Conservation (phyloP, 2,329 filamentous ascomycete species). For the Clathrospora elynae region DNA sequence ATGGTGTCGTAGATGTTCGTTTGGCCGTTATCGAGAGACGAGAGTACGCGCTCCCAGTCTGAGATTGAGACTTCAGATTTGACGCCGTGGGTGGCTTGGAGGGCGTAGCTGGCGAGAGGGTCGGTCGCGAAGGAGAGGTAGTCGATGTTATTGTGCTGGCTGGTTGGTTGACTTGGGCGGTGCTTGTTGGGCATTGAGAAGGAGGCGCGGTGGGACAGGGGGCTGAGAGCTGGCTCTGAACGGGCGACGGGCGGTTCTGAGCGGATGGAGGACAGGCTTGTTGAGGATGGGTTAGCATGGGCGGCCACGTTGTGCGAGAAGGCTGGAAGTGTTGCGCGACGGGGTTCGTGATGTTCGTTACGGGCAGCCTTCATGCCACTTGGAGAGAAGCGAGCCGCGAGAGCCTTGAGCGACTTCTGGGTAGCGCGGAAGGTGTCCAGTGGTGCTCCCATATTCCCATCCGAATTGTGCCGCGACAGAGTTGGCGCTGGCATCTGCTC, state of each 20-base stretch:
- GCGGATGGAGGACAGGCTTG: slow-evolving; percentile 57
- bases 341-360: slow-evolving; percentile 40
- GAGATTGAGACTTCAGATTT: slow-evolving; percentile 61
- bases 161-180: slow-evolving; percentile 38
- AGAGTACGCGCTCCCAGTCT: slow-evolving; percentile 83
- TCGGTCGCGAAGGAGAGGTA: slow-evolving; percentile 55
- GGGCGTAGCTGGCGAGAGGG: slow-evolving; percentile 36
- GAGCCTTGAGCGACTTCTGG: slow-evolving; percentile 56
- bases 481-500: slow-evolving; percentile 44
- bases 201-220: slow-evolving; percentile 44
- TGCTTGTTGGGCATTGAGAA: slow-evolving; percentile 42
- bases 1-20: slow-evolving; percentile 85
- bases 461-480: slow-evolving; percentile 54
- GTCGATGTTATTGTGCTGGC: slow-evolving; percentile 52
- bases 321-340: slow-evolving; percentile 51
- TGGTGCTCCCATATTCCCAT: slow-evolving; percentile 45
- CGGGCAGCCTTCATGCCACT: slow-evolving; percentile 32
- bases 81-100: slow-evolving; percentile 48
- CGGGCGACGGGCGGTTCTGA: slow-evolving; percentile 52
- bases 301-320: slow-evolving; percentile 52
- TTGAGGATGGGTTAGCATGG: slow-evolving; percentile 54
- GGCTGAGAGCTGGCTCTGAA: slow-evolving; percentile 56
- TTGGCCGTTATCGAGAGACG: slow-evolving; percentile 77
- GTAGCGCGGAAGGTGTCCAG: slow-evolving; percentile 50
- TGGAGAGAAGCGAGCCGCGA: slow-evolving; percentile 53